phyloP scores from a whole-genome alignment of 1,284 basidiomycete genomes.

The Tilletiaria anomala region DNA sequence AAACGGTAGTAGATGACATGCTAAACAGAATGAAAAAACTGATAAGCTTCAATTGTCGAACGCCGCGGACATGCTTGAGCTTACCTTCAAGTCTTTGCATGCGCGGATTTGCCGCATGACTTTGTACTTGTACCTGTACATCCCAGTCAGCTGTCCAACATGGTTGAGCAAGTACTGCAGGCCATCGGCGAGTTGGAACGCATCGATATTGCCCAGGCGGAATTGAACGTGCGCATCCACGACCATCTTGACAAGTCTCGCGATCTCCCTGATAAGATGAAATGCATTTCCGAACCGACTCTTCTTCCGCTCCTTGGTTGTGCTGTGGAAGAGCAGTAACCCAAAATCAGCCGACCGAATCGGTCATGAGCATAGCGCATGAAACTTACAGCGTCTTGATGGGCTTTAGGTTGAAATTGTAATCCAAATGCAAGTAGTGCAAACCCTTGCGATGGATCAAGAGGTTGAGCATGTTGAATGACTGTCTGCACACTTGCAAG shows the following conservation, averaged over 20 bases:
- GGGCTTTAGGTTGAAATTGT: slow-evolving; percentile 90
- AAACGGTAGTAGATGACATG: slow-evolving; percentile 68
- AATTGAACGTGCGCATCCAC: slow-evolving; percentile 98
- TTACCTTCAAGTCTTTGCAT: slow-evolving; percentile 99
- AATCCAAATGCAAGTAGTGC: slow-evolving; percentile 84
- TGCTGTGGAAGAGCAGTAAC: too few relatives aligned
- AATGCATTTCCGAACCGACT: slow-evolving; percentile 98
- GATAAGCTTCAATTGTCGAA: too few relatives aligned
- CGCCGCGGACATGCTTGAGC: too few relatives aligned
- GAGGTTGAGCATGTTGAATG: slow-evolving; percentile 98
- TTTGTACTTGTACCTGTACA: slow-evolving; percentile 99
- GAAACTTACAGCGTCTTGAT: slow-evolving; percentile 96
- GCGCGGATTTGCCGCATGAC: slow-evolving; percentile 98
- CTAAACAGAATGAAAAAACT: too few relatives aligned
- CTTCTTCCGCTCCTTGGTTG: slow-evolving; percentile 99
- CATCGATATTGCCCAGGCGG: slow-evolving; percentile 94
- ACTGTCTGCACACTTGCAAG: slow-evolving; percentile 92
- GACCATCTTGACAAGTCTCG: slow-evolving; percentile 91
- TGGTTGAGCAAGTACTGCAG: slow-evolving; percentile 96
- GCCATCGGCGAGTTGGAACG: slow-evolving; percentile 96
- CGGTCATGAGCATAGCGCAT: too few relatives aligned
- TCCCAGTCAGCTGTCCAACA: slow-evolving; percentile 92
- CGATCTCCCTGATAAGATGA: slow-evolving; percentile 92
- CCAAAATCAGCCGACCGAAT: too few relatives aligned
- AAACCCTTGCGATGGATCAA: slow-evolving; percentile 97